Percentiles rank a stretch among this genome's conserved stretches.
Evolutionary conservation across 768 basidiomycete genomes (phyloP).

Genomic region (Galerina marginata): DNA sequence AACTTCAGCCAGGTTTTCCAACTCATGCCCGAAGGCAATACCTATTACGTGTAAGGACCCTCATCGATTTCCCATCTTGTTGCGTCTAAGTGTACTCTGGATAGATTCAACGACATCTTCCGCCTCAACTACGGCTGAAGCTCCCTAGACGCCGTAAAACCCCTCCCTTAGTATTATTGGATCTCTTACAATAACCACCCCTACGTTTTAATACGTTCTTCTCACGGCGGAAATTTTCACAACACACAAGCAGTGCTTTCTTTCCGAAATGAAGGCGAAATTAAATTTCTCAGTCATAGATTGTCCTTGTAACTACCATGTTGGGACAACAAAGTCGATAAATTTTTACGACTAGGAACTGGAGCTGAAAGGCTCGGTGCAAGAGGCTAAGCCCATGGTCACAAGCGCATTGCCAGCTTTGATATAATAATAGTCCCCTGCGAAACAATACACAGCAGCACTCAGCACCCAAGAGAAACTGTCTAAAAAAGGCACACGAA

Average conservation of each 20-base stretch:
- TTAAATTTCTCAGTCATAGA: not conserved
- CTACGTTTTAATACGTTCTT: slow-evolving; percentile 14
- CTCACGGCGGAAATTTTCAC: slow-evolving; percentile 3
- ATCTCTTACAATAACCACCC: slow-evolving; percentile 22
- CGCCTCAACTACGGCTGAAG: slow-evolving; percentile 75
- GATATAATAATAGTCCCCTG: slow-evolving; percentile 71
- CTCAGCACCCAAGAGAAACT: not conserved
- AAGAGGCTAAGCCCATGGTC: slow-evolving; percentile 47
- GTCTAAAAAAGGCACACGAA: slow-evolving; percentile 22
- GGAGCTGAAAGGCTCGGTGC: slow-evolving; percentile 21
- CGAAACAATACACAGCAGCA: slow-evolving; percentile 1
- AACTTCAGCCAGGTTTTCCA: slow-evolving; percentile 95
- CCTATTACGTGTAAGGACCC: slow-evolving; percentile 83
- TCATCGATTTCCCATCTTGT: not conserved
- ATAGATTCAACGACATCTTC: slow-evolving; percentile 89
- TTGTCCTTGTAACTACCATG: not conserved
- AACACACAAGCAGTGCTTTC: not conserved
- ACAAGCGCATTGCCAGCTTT: slow-evolving; percentile 59
- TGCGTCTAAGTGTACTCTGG: not conserved
- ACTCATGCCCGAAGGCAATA: slow-evolving; percentile 72
- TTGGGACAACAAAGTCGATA: slow-evolving; percentile 12
- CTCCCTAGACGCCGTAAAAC: slow-evolving; percentile 6
- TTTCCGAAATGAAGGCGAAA: not conserved
- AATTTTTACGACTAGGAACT: slow-evolving; percentile 8
- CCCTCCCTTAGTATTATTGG: slow-evolving; percentile 22